phyloP scores from a whole-genome alignment of 345 rosid genomes.

The Brassica cretica region DNA sequence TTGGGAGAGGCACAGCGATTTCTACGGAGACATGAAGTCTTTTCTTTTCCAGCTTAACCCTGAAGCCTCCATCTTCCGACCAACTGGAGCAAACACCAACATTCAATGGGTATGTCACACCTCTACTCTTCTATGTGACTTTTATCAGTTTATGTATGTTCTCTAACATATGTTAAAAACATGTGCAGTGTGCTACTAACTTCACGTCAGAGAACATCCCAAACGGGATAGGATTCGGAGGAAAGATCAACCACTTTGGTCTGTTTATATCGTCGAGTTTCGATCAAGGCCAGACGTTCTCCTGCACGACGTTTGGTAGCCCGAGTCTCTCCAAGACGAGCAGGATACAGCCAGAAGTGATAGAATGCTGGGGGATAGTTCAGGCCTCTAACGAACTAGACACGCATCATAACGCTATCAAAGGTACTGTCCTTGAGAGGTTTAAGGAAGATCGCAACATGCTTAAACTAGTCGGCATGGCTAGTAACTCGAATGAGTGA shows the following conservation, averaged over 20 bases:
- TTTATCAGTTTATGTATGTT: neutral
- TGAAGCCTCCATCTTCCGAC: neutral
- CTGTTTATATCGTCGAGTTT: constrained; percentile 75
- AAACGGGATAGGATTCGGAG: constrained; percentile 93
- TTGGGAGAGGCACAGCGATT: constrained; percentile 81
- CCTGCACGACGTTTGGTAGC: constrained; percentile 75
- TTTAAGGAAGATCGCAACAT: constrained; percentile 85
- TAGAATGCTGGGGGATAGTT: constrained; percentile 87
- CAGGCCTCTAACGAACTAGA: constrained; percentile 41
- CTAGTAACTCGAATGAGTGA: constrained; percentile 69
- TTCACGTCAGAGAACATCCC: constrained; percentile 89
- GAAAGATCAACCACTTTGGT: constrained; percentile 74
- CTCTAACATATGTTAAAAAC: neutral
- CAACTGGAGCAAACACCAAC: constrained; percentile 29
- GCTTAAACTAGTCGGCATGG: constrained; percentile 88
- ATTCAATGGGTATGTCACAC: constrained; percentile 73
- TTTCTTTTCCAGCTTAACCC: constrained; percentile 85
- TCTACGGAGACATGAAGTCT: constrained; percentile 93
- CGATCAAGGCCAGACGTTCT: constrained; percentile 74
- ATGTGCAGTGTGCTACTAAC: constrained; percentile 73
- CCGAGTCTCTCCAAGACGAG: constrained; percentile 66
- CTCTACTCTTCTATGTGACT: neutral
- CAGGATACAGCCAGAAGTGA: constrained; percentile 61
- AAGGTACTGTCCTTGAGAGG: constrained; percentile 66
- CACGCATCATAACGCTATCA: constrained; percentile 45